Conservation (phyloP, 495 filamentous ascomycete genomes). For the Penicillium flavigenum region DNA sequence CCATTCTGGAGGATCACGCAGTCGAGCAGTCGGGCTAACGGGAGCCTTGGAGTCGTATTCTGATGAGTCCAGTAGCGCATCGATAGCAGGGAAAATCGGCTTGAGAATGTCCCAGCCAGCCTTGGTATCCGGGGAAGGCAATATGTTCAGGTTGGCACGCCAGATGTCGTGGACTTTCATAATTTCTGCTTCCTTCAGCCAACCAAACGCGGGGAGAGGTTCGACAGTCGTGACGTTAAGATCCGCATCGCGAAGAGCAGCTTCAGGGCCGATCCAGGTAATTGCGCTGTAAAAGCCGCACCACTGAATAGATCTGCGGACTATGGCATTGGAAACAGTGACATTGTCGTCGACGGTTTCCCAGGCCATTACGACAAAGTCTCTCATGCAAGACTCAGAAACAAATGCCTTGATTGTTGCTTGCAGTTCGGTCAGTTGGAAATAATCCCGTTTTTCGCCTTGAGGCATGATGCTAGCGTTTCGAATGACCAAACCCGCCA, state of each 20-base stretch:
- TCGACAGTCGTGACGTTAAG: slow-evolving; percentile 38
- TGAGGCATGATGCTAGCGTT: slow-evolving; percentile 50
- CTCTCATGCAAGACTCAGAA: slow-evolving; percentile 49
- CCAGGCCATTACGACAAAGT: slow-evolving; percentile 51
- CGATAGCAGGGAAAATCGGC: slow-evolving; percentile 30
- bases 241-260: slow-evolving; percentile 42
- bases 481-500: slow-evolving; percentile 48
- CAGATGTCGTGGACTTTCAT: slow-evolving; percentile 54
- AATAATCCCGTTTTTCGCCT: slow-evolving; percentile 52
- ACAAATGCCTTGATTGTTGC: slow-evolving; percentile 54
- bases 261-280: slow-evolving; percentile 48
- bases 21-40: slow-evolving; percentile 11
- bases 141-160: slow-evolving; percentile 44
- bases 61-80: slow-evolving; percentile 29
- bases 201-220: slow-evolving; percentile 55
- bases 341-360: slow-evolving; percentile 54
- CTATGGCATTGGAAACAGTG: slow-evolving; percentile 48
- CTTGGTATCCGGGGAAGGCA: slow-evolving; percentile 13
- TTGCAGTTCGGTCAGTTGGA: slow-evolving; percentile 42
- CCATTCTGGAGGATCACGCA: slow-evolving; percentile 45
- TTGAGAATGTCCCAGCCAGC: slow-evolving; percentile 32
- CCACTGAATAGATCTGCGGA: slow-evolving; percentile 54
- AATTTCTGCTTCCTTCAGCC: slow-evolving; percentile 53
- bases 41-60: slow-evolving; percentile 16
- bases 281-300: slow-evolving; percentile 57